Percentiles rank a stretch among this genome's conserved stretches.
Evolutionary conservation across 1,284 basidiomycete species (phyloP).

Genomic region (Leccinum pseudoinsigne): DNA sequence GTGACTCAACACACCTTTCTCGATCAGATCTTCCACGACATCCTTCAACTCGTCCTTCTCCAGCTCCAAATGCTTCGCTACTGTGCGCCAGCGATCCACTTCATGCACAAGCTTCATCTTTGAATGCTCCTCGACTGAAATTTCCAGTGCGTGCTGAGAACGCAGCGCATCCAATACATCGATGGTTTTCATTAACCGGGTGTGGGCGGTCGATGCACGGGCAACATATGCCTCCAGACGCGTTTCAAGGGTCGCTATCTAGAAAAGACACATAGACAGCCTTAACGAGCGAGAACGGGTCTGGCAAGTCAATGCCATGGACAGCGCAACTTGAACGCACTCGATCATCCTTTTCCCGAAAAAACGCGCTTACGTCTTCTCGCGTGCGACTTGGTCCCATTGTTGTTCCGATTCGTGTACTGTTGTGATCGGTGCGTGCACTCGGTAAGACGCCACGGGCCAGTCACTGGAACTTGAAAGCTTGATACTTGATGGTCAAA

Average conservation of each 20-base stretch:
- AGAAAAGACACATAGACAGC: neutral
- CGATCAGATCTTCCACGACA: conserved; percentile 51
- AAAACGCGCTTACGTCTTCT: conserved; percentile 17
- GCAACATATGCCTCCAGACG: conserved; percentile 43
- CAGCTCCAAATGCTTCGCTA: conserved; percentile 40
- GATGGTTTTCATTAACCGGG: conserved; percentile 48
- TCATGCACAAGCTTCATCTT: conserved; percentile 40
- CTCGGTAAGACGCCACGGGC: neutral
- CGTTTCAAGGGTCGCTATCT: conserved; percentile 41
- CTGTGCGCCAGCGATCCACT: conserved; percentile 36
- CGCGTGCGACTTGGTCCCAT: conserved; percentile 30
- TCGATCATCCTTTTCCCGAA: conserved; percentile 33
- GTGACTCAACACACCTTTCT: conserved; percentile 49
- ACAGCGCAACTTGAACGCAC: conserved; percentile 22
- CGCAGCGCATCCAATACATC: conserved; percentile 52
- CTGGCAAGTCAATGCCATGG: neutral
- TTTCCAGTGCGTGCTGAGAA: conserved; percentile 40
- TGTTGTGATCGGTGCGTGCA: neutral
- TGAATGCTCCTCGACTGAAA: conserved; percentile 38
- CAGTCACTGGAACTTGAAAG: too few relatives aligned
- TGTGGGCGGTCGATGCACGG: conserved; percentile 47
- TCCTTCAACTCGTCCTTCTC: conserved; percentile 57
- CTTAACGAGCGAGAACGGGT: neutral
- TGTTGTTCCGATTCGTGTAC: neutral
- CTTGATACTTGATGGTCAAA: neutral